phyloP scores from a whole-genome alignment of 371 early-diverging fungal genomes.

The Mucor mucedo region DNA sequence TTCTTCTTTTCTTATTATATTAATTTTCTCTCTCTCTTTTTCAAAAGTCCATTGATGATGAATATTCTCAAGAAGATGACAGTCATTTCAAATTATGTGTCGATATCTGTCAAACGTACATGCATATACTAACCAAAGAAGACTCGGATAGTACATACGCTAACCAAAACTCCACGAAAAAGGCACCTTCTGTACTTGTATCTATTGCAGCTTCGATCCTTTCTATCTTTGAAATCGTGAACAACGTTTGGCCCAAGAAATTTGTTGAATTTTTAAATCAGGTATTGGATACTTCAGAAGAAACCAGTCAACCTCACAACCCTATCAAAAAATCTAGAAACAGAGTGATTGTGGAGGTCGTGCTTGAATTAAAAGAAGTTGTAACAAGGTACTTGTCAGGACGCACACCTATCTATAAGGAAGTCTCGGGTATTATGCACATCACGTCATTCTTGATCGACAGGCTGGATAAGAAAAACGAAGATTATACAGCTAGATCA shows the following conservation, averaged over 20 bases:
- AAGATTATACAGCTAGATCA: constrained; percentile 18
- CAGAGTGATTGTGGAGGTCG: constrained; percentile 2
- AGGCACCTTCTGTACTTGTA: constrained; percentile 13
- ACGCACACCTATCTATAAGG: constrained; percentile 46
- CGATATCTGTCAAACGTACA: constrained; percentile 21
- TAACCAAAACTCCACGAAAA: constrained; percentile 36
- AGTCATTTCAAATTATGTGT: constrained; percentile 13
- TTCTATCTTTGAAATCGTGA: constrained; percentile 25
- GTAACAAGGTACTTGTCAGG: constrained; percentile 36
- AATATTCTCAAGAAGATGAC: constrained; percentile 18
- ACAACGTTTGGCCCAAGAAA: constrained; percentile 37
- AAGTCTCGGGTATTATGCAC: constrained; percentile 45
- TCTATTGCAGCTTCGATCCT: constrained; percentile 26
- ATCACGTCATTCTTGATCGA: constrained; percentile 31
- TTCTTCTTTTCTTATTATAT: too few species aligned
- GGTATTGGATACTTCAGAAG: background rate
- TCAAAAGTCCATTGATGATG: constrained; percentile 28
- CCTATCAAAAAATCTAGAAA: background rate
- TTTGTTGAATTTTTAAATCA: constrained; percentile 10
- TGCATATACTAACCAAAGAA: constrained; percentile 36
- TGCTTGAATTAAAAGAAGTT: constrained; percentile 12
- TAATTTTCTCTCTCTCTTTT: background rate
- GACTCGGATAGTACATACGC: constrained; percentile 48
- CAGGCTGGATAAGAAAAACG: constrained; percentile 25
- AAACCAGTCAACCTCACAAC: too few species aligned